Conservation (phyloP, 2,329 filamentous ascomycete genomes). For the Penicillium sp. region DNA sequence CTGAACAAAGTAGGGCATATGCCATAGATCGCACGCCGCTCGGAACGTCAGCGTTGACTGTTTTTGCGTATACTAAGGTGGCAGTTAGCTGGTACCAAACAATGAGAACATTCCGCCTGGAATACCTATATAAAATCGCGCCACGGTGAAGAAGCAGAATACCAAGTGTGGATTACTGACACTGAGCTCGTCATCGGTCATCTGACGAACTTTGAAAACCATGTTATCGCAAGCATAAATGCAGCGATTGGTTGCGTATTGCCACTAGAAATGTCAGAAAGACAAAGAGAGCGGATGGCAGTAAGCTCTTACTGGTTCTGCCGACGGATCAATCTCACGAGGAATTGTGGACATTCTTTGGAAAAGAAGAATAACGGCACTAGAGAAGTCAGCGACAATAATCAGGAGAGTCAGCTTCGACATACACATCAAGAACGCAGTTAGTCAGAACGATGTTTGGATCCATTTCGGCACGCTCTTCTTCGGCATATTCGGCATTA, state of each 20-base stretch:
- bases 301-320: constrained; percentile 3
- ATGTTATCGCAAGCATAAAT: constrained; percentile 12
- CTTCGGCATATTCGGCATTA: constrained; percentile 6
- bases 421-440: constrained; percentile 9
- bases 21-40: constrained; percentile 5
- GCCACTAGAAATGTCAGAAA: constrained; percentile 4
- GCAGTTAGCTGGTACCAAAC: background rate
- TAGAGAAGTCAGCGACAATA: background rate
- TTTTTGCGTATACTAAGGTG: constrained; percentile 10
- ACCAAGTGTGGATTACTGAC: constrained; percentile 6
- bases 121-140: constrained; percentile 9
- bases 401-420: background rate
- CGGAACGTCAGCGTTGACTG: constrained; percentile 6
- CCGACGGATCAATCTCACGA: constrained; percentile 2
- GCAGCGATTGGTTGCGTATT: constrained; percentile 10
- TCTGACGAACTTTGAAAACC: constrained; percentile 7
- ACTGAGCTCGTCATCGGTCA: constrained; percentile 8
- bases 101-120: background rate
- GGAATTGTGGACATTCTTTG: constrained; percentile 7
- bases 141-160: constrained; percentile 9
- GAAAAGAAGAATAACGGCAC: constrained; percentile 8
- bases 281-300: background rate
- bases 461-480: constrained; percentile 11
- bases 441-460: constrained; percentile 10
- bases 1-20: constrained; percentile 4